Evolutionary conservation across 2,329 filamentous ascomycete genomes (phyloP), one percentile per base, ranked within the genome.

Genomic region (Venturia asperata): DNA sequence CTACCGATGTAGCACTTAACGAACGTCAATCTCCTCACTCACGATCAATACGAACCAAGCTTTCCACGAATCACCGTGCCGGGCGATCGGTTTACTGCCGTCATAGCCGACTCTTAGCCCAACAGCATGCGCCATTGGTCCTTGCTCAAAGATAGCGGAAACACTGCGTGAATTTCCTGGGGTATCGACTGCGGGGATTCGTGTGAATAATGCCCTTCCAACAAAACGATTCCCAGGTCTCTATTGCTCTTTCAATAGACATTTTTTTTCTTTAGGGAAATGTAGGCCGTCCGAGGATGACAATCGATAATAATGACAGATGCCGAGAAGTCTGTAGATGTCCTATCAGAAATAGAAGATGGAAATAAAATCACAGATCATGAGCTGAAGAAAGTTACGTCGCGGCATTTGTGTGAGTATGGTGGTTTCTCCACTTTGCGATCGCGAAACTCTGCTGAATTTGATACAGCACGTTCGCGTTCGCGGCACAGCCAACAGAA

Each of bases 401-500:
- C 41, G 17, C 17, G 43, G 30, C 39, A 49, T 39, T 63, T 43
- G 13, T 27, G 61, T 63, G 43, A n/a, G 60, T 39, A 3, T 34
- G 34, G 19, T 61, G 39, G 6, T 34, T 34, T 39, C 39, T 30
- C 30, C 37, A 62, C 30, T 27, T 62, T 34, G 39, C 17, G 24
- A 27, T 47, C 24, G 43, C 61, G 61, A 52, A 49, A 39, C 52
- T 37, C 19, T 7, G n/a, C 52, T 58, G 15, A 58, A 37, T 58
- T 58, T 21, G 27, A 58, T 58, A 37, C 37, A 58, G 52, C 52
- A 58, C 52, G 30, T n/a, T 37, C 27, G 37, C 52, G 67, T 56
- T 63, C 72, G 63, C 66, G 65, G 37, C 62, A 21, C 21, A 27
- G 67, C 56, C 56, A 71, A 5, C 67, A 71, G 61, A 69, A 71